Evolutionary conservation across 2,329 filamentous ascomycete species (phyloP), one percentile per base, ranked within the genome.

Genomic region (Coniochaeta prunicola): DNA sequence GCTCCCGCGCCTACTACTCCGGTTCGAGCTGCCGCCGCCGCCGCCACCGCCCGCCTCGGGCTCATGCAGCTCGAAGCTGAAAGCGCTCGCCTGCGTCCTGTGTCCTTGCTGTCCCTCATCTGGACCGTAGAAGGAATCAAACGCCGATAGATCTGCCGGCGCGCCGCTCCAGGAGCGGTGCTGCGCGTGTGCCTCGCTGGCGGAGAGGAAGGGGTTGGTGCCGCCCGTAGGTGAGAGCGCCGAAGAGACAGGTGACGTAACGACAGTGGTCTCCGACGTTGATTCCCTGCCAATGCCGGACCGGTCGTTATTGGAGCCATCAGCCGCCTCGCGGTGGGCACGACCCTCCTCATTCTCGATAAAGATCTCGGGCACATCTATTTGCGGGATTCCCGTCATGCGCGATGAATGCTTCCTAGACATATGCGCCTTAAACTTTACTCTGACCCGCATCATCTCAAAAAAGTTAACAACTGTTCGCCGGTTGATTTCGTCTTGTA

Each of bases 381-480:
- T 86, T 64, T 90, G 85, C 3, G 92, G 92, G 31, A 96, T 77
- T 1, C 79, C 82, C 4, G 86, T 88, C 84, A 97, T 89, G 61
- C 91, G 88, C 21, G 87, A 87, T 3, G 83, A 83, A 62, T 84
- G 84, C 74, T 92, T 92, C 60, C 79, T 80, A 38, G 92, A 86
- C 70, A 91, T 80, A 59, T 87, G 82, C 57, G 86, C 86, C 65
- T 90, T 87, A 79, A 97, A 97, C 64, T 84, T 82, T 50, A 92
- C 86, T 42, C 88, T 86, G 86, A 91, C 96, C 75, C 93, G 90
- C 63, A 94, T 74, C 15, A 92, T 97, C 70, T 97, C 90, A 73
- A 99, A 97, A 77, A 99, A 99, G 42, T 92, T 92, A 48, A 94
- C 83, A 10, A 99, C 94, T 30, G 92, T 86, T 63, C 93, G 90